phyloP scores from a whole-genome alignment of 768 basidiomycete genomes.

The Lactifluus rugatus region DNA sequence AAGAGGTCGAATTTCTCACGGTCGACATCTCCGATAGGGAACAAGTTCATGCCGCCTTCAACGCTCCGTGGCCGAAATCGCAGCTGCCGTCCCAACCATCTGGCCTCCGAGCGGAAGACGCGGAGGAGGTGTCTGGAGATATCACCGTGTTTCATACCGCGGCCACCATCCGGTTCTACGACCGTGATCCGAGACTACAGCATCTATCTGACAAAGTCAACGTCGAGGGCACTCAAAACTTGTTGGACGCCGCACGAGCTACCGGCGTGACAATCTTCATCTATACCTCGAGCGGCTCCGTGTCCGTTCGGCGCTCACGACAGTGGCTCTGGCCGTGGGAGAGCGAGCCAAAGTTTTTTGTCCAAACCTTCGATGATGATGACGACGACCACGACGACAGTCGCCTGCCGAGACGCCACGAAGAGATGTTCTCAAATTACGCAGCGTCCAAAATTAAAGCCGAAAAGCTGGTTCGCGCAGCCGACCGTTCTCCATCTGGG shows the following conservation, averaged over 20 bases:
- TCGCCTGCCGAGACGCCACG: constrained; percentile 41
- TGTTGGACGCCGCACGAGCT: constrained; percentile 46
- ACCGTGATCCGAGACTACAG: constrained; percentile 44
- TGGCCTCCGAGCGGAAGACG: constrained; percentile 16
- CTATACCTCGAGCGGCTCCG: constrained; percentile 67
- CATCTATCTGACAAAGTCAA: constrained; percentile 52
- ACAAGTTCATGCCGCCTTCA: constrained; percentile 53
- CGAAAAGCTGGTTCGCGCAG: constrained; percentile 38
- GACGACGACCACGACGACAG: constrained; percentile 55
- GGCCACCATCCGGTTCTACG: constrained; percentile 71
- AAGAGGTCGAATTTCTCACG: constrained; percentile 46
- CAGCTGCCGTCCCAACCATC: constrained; percentile 27
- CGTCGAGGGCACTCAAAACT: constrained; percentile 55
- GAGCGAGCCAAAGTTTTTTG: constrained; percentile 41
- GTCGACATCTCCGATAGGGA: constrained; percentile 47
- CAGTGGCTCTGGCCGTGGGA: constrained; percentile 76
- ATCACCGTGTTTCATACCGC: constrained; percentile 71
- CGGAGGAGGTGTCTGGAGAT: constrained; percentile 23
- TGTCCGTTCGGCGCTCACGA: constrained; percentile 46
- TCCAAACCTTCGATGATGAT: constrained; percentile 59
- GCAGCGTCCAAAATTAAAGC: constrained; percentile 54
- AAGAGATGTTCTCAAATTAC: constrained; percentile 71
- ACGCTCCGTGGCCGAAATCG: constrained; percentile 45
- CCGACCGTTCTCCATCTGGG: constrained; percentile 31
- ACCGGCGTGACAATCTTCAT: constrained; percentile 50